A percentile compares a stretch with the other conserved stretches of the same genome.
phyloP scores from a whole-genome alignment of 306 rosid species.

The Adenanthera pavonina region DNA sequence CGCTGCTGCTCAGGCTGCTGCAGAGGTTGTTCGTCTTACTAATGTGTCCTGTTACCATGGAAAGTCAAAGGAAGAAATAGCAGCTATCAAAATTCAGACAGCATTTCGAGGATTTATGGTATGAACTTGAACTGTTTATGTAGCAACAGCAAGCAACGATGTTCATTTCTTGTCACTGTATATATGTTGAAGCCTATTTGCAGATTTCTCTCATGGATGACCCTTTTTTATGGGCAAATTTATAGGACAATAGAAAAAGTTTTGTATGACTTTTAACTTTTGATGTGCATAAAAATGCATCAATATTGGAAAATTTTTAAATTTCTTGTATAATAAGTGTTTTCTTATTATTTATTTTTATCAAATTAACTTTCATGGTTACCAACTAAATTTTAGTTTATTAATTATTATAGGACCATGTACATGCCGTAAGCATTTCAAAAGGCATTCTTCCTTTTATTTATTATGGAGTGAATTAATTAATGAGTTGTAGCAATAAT shows the following conservation, averaged over 20 bases:
- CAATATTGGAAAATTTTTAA: not conserved
- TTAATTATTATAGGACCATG: not conserved
- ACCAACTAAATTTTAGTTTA: not conserved
- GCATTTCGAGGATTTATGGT: slow-evolving; percentile 81
- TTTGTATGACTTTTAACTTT: not conserved
- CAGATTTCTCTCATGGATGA: not conserved
- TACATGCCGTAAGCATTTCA: slow-evolving; percentile 16
- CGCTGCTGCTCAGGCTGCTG: slow-evolving; percentile 83
- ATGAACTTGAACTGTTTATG: slow-evolving; percentile 18
- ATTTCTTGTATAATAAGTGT: not conserved
- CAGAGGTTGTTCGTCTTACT: slow-evolving; percentile 64
- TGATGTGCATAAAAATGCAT: not conserved
- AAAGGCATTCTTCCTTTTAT: slow-evolving; percentile 13
- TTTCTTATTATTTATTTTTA: no score
- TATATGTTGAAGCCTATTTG: not conserved
- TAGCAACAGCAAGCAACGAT: not conserved
- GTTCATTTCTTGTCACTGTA: not conserved
- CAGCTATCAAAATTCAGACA: slow-evolving; percentile 80
- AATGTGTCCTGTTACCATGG: slow-evolving; percentile 37
- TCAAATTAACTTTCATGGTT: not conserved
- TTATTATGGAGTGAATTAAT: not conserved
- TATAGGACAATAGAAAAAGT: not conserved
- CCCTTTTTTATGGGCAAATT: not conserved
- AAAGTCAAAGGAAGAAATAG: slow-evolving; percentile 55
- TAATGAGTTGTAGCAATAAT: slow-evolving; percentile 10